Base-by-base conservation (phyloP, 441 rosid genomes). In the Croton setiger region DNA sequence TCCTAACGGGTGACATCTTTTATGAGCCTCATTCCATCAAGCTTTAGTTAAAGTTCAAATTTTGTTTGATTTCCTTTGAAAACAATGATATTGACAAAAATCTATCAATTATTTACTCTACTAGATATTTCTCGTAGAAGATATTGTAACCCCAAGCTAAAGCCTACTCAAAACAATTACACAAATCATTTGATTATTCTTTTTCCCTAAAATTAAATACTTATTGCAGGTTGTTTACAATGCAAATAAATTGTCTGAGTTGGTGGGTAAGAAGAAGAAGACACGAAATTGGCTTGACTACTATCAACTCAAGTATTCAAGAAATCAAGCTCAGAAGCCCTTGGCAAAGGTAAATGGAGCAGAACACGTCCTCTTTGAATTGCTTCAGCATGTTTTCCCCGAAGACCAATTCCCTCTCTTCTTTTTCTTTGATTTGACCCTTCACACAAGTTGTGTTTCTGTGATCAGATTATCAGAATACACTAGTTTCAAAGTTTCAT, bases 281-380 rank as follows among this genome's bases (percentile, higher is more conserved):
- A 58, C 84, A 82, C 89, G 85, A 82, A 95, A 95, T 62, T 90
- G 95, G 86, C 88, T 92, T 4, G 95, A 92, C 79, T 92, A 75
- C 75, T 80, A 88, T 76, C 89, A 76, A 71, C 89, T 89, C 63
- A 92, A 88, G 77, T 84, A 85, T 70, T 54, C 79, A 64, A 88
- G 98, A 77, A 79, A 80, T 58, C 82, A 52, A 60, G 69, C 81
- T 48, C 65, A 63, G 67, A 90, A 77, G 77, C 95, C 95, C 27
- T 27, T 71, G 4, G 18, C 73, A 10, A 95, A 95, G 98, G 99
- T 94, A 74, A 9, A 27, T 14, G 20, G 56, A 12, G 62, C 60
- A 13, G 56, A 60, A 35, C 36, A 68, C 27, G 37, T 39, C 15
- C 20, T 66, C 47, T 18, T 15, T 14, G 35, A 15, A 68, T 63